Evolutionary conservation across 2,329 filamentous ascomycete species (phyloP).

Genomic region (Fusarium vanettenii): DNA sequence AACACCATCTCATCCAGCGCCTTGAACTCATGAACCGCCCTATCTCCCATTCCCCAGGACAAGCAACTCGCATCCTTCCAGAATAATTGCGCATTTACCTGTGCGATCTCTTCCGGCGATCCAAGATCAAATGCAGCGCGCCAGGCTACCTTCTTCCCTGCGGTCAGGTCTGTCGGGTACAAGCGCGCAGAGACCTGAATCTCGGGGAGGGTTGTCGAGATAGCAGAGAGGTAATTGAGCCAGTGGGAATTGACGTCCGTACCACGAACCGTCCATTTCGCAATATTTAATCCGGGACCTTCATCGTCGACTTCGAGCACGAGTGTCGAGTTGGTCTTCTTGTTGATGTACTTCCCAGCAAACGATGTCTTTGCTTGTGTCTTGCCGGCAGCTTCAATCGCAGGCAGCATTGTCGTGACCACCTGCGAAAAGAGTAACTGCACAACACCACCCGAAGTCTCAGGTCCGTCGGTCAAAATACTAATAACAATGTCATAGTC

Average conservation of each 20-base stretch:
- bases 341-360: not conserved
- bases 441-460: not conserved
- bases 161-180: not conserved
- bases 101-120: not conserved
- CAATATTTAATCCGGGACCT: not conserved
- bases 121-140: conserved; percentile 3
- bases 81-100: not conserved
- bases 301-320: not conserved
- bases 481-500: conserved; percentile 14
- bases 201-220: not conserved
- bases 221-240: not conserved
- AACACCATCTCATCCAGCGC: conserved; percentile 14
- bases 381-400: conserved; percentile 9
- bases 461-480: not conserved
- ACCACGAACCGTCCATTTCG: conserved; percentile 6
- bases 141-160: not conserved
- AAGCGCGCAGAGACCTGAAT: not conserved
- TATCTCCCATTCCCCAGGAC: conserved; percentile 1
- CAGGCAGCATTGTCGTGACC: not conserved
- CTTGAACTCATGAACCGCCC: not conserved
- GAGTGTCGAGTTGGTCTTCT: not conserved
- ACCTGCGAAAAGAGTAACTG: conserved; percentile 8
- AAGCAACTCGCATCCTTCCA: conserved; percentile 13
- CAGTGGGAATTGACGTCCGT: conserved; percentile 2
- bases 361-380: not conserved